phyloP scores from a whole-genome alignment of 148 eudicot genomes.

The Camellia granthamiana region DNA sequence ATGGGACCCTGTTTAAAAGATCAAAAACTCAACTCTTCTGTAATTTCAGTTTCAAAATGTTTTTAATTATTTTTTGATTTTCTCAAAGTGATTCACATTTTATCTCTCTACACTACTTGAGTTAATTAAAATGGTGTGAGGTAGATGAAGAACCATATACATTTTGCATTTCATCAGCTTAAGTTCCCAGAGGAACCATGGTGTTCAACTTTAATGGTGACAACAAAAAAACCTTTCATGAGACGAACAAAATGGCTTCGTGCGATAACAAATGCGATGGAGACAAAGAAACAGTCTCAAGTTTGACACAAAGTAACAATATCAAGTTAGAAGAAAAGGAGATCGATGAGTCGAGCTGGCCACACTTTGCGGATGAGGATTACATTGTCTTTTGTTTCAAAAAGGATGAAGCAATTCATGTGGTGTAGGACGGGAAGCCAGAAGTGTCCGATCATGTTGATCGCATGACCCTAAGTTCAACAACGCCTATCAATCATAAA shows the following conservation, averaged over 20 bases:
- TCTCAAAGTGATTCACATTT: not conserved
- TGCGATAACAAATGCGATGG: not conserved
- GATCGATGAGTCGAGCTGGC: conserved; percentile 41
- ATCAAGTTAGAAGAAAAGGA: too few relatives aligned
- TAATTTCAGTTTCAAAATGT: not conserved
- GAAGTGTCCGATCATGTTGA: not conserved
- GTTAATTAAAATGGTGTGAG: not conserved
- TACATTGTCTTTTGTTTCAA: conserved; percentile 73
- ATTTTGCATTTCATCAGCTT: conserved; percentile 6
- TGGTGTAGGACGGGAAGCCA: conserved; percentile 41
- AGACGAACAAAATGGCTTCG: not conserved
- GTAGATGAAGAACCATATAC: not conserved
- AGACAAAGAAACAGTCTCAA: not conserved
- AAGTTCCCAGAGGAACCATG: conserved; percentile 1
- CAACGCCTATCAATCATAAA: conserved; percentile 25
- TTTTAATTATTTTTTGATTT: too few relatives aligned
- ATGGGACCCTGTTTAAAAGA: too few relatives aligned
- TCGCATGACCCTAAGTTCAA: conserved; percentile 5
- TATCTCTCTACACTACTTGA: too few relatives aligned
- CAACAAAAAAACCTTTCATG: not conserved
- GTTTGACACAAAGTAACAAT: not conserved
- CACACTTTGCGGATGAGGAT: conserved; percentile 58
- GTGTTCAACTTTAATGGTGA: not conserved
- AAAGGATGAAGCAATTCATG: conserved; percentile 62
- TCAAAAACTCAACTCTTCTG: not conserved